phyloP scores from a whole-genome alignment of 108 stramenopile genomes.

The Nitzschia palea region DNA sequence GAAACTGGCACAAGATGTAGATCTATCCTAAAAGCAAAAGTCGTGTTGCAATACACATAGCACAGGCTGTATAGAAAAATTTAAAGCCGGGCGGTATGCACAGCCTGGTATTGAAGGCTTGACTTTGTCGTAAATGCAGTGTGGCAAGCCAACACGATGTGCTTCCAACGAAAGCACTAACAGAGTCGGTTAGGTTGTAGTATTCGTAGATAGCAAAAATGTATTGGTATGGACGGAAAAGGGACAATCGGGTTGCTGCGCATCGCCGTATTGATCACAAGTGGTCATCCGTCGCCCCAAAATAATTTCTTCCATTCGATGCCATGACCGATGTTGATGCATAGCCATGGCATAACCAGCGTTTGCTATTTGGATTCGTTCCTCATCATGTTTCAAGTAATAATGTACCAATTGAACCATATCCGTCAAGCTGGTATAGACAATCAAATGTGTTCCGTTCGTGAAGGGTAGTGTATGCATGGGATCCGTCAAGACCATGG shows the following conservation, averaged over 20 bases:
- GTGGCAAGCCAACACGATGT: no score
- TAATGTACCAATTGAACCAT: conserved; percentile 26
- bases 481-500: conserved; percentile 55
- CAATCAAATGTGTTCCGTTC: conserved; percentile 37
- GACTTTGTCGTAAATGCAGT: no score
- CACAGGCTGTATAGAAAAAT: no score
- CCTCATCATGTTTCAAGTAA: conserved; percentile 42
- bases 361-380: conserved; percentile 42
- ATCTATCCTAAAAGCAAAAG: neutral
- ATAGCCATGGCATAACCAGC: conserved; percentile 38
- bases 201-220: no score
- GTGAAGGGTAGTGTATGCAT: conserved; percentile 38
- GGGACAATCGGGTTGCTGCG: neutral
- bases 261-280: neutral
- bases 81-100: no score
- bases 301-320: conserved; percentile 46
- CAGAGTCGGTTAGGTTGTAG: no score
- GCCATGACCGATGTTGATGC: conserved; percentile 42
- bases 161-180: no score
- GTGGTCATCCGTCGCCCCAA: conserved; percentile 25
- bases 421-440: conserved; percentile 27
- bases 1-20: conserved; percentile 17
- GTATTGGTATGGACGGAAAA: neutral
- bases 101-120: no score
- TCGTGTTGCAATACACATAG: no score